Evolutionary conservation across 2,329 filamentous ascomycete species (phyloP).

Genomic region (Colletotrichum brevisporum): DNA sequence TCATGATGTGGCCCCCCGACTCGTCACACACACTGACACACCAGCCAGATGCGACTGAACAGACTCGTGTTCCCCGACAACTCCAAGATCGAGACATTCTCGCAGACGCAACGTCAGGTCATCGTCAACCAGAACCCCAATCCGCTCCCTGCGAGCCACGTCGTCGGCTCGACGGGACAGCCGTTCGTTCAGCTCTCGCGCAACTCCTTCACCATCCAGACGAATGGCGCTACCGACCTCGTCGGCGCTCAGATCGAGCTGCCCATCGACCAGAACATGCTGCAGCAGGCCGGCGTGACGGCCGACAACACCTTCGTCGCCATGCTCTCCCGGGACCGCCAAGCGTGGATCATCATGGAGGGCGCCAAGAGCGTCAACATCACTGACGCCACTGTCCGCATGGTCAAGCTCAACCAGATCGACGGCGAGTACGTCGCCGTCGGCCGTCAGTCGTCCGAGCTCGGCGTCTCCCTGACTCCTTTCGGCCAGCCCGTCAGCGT

Average conservation of each 20-base stretch:
- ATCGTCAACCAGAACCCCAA: conserved; percentile 44
- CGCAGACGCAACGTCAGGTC: conserved; percentile 42
- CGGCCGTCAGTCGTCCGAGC: conserved; percentile 42
- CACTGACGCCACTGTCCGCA: conserved; percentile 43
- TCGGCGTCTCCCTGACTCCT: conserved; percentile 40
- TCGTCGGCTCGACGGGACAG: conserved; percentile 44
- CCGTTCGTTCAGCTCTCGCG: conserved; percentile 44
- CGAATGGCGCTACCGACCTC: conserved; percentile 42
- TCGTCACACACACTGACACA: conserved; percentile 12
- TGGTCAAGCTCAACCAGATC: conserved; percentile 43
- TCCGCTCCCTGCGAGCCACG: conserved; percentile 42
- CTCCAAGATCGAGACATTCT: conserved; percentile 45
- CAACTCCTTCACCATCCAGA: conserved; percentile 43
- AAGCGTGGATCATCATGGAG: conserved; percentile 44
- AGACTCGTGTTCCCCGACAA: conserved; percentile 42
- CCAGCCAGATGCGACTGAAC: conserved; percentile 42
- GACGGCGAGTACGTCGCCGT: conserved; percentile 44
- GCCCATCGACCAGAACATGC: conserved; percentile 41
- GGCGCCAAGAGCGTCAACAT: conserved; percentile 43
- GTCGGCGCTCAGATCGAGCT: conserved; percentile 43
- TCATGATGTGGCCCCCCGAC: background rate
- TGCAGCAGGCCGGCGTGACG: conserved; percentile 41
- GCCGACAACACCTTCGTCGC: conserved; percentile 44
- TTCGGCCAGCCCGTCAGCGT: conserved; percentile 43
- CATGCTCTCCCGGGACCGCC: conserved; percentile 42